These are phyloP conservation scores for Hippophae tibetana DNA, from an alignment of 306 rosid species.

Conservation along the genomic window DNA sequence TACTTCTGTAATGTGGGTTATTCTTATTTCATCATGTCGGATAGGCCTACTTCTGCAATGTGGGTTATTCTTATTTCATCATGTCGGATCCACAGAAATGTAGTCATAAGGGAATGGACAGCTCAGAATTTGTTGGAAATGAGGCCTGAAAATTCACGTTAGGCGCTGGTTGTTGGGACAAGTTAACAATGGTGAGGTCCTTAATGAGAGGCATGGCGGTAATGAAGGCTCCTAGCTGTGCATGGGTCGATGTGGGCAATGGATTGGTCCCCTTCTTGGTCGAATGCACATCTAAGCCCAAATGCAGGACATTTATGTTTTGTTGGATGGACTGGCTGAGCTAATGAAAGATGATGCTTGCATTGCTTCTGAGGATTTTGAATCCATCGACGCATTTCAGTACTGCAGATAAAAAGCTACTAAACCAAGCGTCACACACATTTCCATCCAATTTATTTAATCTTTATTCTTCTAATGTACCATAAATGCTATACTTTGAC, in stretches of 20 bases:
- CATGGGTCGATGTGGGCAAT: slow-evolving; percentile 65
- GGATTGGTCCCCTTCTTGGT: slow-evolving; percentile 49
- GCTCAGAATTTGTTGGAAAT: slow-evolving; percentile 69
- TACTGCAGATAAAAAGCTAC: too few species aligned
- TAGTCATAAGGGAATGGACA: slow-evolving; percentile 71
- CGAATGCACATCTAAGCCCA: slow-evolving; percentile 46
- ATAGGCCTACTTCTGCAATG: slow-evolving; percentile 78
- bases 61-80: slow-evolving; percentile 77
- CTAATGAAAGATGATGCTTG: slow-evolving; percentile 50
- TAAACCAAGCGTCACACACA: too few species aligned
- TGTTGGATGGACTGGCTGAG: slow-evolving; percentile 61
- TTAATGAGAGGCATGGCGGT: slow-evolving; percentile 71
- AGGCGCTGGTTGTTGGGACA: slow-evolving; percentile 70
- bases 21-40: too few species aligned
- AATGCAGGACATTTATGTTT: slow-evolving; percentile 29
- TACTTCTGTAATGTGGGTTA: slow-evolving; percentile 87
- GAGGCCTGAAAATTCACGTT: slow-evolving; percentile 66
- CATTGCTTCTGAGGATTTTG: slow-evolving; percentile 20
- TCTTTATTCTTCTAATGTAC: background rate
- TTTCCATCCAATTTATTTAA: background rate
- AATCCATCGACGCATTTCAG: too few species aligned
- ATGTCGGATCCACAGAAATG: slow-evolving; percentile 57
- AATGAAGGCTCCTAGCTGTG: slow-evolving; percentile 64
- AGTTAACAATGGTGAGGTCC: slow-evolving; percentile 61
- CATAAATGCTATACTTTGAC: background rate